Conservation (phyloP, 805 yeast genomes). For the Kuraishia cidri region DNA sequence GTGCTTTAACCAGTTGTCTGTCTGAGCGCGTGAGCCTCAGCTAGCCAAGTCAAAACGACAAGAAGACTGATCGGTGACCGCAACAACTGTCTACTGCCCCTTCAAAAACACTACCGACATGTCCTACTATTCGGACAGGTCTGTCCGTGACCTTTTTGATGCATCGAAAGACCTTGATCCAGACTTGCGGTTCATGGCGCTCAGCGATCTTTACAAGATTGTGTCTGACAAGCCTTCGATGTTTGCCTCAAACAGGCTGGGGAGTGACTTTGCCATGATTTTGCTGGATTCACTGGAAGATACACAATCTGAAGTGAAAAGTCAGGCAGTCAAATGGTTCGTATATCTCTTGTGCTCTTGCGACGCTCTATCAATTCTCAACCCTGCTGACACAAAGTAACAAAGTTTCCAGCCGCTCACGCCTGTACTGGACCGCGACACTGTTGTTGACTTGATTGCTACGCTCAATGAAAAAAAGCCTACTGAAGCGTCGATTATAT, state of each 20-base stretch:
- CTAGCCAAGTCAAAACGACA: too few species aligned
- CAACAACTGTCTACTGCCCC: too few species aligned
- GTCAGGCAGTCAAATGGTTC: conserved; percentile 54
- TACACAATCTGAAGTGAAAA: conserved; percentile 63
- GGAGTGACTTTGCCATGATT: conserved; percentile 3
- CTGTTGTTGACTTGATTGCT: conserved; percentile 19
- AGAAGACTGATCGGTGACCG: too few species aligned
- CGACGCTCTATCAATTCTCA: too few species aligned
- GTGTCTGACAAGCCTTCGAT: conserved; percentile 15
- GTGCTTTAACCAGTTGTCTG: too few species aligned
- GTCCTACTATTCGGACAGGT: too few species aligned
- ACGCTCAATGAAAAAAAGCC: conserved; percentile 14
- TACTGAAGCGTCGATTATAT: conserved; percentile 24
- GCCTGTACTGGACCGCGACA: conserved; percentile 23
- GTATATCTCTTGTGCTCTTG: conserved; percentile 1
- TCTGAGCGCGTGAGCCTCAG: too few species aligned
- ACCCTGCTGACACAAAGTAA: neutral
- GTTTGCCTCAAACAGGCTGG: conserved; percentile 4
- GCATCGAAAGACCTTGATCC: conserved; percentile 63
- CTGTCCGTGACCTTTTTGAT: neutral
- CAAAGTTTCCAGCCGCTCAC: conserved; percentile 19
- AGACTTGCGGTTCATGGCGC: conserved; percentile 79
- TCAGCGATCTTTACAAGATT: conserved; percentile 55
- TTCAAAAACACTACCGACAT: too few species aligned
- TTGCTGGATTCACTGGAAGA: conserved; percentile 32